Percentiles rank a stretch among this genome's conserved stretches.
Conservation (phyloP, 2,329 filamentous ascomycete genomes). For the Harringtonia lauricola region DNA sequence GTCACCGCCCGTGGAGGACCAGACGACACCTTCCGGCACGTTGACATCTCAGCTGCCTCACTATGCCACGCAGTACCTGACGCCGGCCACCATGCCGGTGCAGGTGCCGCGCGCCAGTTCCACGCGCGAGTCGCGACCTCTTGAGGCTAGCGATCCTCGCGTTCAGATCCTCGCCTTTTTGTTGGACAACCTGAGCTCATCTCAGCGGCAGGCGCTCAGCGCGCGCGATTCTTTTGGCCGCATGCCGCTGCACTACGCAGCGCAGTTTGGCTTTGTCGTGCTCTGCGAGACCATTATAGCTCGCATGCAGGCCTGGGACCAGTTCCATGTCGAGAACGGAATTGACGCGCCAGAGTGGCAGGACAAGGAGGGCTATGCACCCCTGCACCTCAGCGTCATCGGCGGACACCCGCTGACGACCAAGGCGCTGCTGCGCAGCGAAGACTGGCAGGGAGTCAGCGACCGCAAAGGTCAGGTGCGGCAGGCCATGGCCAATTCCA, state of each 20-base stretch:
- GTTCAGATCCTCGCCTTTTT: conserved; percentile 54
- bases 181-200: conserved; percentile 55
- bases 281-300: conserved; percentile 80
- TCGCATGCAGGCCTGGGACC: conserved; percentile 78
- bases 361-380: conserved; percentile 82
- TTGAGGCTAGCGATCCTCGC: conserved; percentile 61
- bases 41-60: conserved; percentile 34
- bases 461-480: conserved; percentile 53
- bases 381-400: conserved; percentile 84
- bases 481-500: conserved; percentile 67
- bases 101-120: conserved; percentile 50
- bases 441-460: conserved; percentile 59
- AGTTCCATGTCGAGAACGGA: conserved; percentile 73
- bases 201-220: conserved; percentile 57
- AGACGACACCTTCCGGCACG: conserved; percentile 32
- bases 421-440: conserved; percentile 65
- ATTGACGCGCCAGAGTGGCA: conserved; percentile 87
- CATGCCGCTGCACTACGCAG: conserved; percentile 82
- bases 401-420: conserved; percentile 85
- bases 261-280: conserved; percentile 88
- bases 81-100: conserved; percentile 61
- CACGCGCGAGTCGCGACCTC: conserved; percentile 54
- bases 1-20: conserved; percentile 26
- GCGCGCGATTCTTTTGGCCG: conserved; percentile 70
- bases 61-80: conserved; percentile 63